phyloP scores from a whole-genome alignment of 2,329 filamentous ascomycete species.

The Ophiostoma novo-ulmi region DNA sequence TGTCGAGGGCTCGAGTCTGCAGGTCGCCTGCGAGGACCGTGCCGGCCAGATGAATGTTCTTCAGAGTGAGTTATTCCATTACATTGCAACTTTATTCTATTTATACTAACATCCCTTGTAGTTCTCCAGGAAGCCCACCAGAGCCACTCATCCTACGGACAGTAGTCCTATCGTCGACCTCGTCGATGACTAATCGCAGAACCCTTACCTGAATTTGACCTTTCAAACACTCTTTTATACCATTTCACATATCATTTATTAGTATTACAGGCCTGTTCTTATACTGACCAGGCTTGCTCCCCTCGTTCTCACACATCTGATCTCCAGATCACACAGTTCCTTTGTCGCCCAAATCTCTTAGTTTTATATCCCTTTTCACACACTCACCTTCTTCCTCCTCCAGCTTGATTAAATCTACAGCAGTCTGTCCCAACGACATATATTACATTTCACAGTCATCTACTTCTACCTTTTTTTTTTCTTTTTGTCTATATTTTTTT shows the following conservation, averaged over 20 bases:
- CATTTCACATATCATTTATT: neutral
- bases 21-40: slow-evolving; percentile 49
- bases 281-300: neutral
- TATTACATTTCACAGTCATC: neutral
- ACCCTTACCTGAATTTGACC: neutral
- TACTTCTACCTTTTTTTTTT: neutral
- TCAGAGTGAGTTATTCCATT: slow-evolving; percentile 40
- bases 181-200: neutral
- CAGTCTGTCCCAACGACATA: slow-evolving; percentile 16
- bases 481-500: slow-evolving; percentile 8
- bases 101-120: slow-evolving; percentile 26
- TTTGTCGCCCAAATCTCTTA: neutral
- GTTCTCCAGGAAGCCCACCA: slow-evolving; percentile 42
- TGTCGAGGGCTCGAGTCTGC: slow-evolving; percentile 55
- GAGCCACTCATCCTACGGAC: slow-evolving; percentile 34
- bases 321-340: neutral
- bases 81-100: neutral
- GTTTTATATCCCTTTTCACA: slow-evolving; percentile 7
- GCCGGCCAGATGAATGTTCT: slow-evolving; percentile 13
- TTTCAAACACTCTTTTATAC: neutral
- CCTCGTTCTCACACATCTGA: neutral
- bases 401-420: slow-evolving; percentile 1
- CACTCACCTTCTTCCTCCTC: slow-evolving; percentile 1
- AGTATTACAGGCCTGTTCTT: neutral
- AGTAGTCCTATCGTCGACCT: slow-evolving; percentile 27